Evolutionary conservation across 805 yeast genomes (phyloP).

Genomic region (Cyberlindnera amylophila): DNA sequence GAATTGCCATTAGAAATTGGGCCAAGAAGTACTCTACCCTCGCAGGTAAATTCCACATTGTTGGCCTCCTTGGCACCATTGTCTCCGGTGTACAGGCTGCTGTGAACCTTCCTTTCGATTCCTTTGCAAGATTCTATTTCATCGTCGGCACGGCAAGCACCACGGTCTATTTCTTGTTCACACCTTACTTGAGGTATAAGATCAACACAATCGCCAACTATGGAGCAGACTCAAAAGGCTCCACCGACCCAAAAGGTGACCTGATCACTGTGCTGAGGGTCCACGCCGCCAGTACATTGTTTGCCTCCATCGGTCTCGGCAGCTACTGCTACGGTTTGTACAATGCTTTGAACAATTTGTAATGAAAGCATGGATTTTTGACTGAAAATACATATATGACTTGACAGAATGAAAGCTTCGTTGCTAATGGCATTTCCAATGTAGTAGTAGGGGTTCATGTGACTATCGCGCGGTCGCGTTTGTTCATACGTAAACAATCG

Average conservation of each 20-base stretch:
- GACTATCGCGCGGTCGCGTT: too few relatives aligned
- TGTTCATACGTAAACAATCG: not conserved
- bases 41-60: slow-evolving; percentile 11
- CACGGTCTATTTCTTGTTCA: slow-evolving; percentile 12
- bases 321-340: slow-evolving; percentile 18
- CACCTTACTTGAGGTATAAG: slow-evolving; percentile 18
- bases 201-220: slow-evolving; percentile 10
- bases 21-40: slow-evolving; percentile 8
- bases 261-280: slow-evolving; percentile 13
- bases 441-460: too few relatives aligned
- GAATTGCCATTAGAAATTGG: slow-evolving; percentile 16
- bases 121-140: slow-evolving; percentile 19
- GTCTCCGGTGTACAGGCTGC: slow-evolving; percentile 17
- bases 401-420: too few relatives aligned
- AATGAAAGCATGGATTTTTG: too few relatives aligned
- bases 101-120: slow-evolving; percentile 11
- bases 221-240: slow-evolving; percentile 3
- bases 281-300: slow-evolving; percentile 13
- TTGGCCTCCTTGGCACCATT: slow-evolving; percentile 12
- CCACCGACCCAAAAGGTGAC: slow-evolving; percentile 14
- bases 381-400: too few relatives aligned
- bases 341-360: slow-evolving; percentile 4
- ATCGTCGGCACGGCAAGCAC: slow-evolving; percentile 16
- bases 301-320: slow-evolving; percentile 15
- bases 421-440: too few relatives aligned